A percentile compares a stretch with the other conserved stretches of the same genome.
These are phyloP conservation scores for Scheffersomyces insectosa DNA, from an alignment of 1,139 yeast genomes.

Conservation along the genomic window DNA sequence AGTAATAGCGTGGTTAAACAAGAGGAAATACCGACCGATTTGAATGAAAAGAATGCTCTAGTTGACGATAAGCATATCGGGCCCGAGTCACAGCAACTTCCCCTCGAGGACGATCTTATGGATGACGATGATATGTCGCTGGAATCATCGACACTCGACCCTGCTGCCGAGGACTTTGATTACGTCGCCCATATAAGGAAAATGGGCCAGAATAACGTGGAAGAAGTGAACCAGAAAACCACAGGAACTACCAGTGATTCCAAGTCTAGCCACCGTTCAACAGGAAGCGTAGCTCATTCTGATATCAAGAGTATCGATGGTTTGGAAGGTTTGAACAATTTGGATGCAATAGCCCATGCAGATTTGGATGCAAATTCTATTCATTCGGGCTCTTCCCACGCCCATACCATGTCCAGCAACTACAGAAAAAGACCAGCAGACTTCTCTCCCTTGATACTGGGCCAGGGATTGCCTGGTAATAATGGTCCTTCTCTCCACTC, in stretches of 20 bases:
- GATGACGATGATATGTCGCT: too few relatives aligned
- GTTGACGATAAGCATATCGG: not conserved
- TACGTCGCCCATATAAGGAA: conserved; percentile 67
- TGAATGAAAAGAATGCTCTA: not conserved
- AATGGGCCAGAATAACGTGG: conserved; percentile 39
- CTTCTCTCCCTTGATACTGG: conserved; percentile 31
- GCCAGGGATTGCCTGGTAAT: conserved; percentile 4
- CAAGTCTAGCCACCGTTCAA: too few relatives aligned
- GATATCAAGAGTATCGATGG: too few relatives aligned
- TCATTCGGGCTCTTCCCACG: not conserved
- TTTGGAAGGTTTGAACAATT: too few relatives aligned
- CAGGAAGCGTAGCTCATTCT: too few relatives aligned
- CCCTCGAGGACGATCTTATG: too few relatives aligned
- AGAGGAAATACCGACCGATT: not conserved
- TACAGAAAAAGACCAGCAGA: conserved; percentile 34
- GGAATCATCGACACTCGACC: conserved; percentile 22
- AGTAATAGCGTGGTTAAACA: not conserved
- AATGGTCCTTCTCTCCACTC: conserved; percentile 11
- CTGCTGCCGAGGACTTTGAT: conserved; percentile 58
- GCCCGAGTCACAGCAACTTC: too few relatives aligned
- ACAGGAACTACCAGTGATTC: too few relatives aligned
- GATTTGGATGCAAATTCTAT: not conserved
- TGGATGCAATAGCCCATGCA: not conserved
- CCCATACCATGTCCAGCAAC: conserved; percentile 1
- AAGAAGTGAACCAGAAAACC: not conserved